Percentiles rank a stretch among this genome's conserved stretches.
phyloP scores from a whole-genome alignment of 768 basidiomycete genomes.

The Mrakia frigida region DNA sequence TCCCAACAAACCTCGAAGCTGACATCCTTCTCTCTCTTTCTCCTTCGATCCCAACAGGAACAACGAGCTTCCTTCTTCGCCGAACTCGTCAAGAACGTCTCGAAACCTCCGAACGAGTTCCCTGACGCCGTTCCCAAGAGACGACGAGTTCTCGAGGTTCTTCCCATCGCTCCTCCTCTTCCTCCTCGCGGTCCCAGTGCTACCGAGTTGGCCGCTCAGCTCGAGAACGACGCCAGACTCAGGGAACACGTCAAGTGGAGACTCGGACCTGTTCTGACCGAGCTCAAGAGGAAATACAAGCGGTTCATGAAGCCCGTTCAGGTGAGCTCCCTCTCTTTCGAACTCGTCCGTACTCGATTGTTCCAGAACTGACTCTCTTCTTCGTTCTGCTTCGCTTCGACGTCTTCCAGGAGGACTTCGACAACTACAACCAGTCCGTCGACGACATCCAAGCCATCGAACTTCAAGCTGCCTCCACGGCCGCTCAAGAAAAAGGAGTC shows the following conservation, averaged over 20 bases:
- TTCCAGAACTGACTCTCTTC: background rate
- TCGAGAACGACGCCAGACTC: slow-evolving; percentile 70
- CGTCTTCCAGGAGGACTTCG: slow-evolving; percentile 63
- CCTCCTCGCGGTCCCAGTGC: slow-evolving; percentile 76
- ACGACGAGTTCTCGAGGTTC: slow-evolving; percentile 74
- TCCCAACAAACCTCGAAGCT: background rate
- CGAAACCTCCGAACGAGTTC: slow-evolving; percentile 75
- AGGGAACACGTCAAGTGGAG: slow-evolving; percentile 79
- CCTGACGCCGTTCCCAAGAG: slow-evolving; percentile 79
- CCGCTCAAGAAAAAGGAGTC: slow-evolving; percentile 6
- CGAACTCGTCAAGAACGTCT: slow-evolving; percentile 62
- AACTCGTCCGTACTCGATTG: background rate
- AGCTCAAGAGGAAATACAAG: slow-evolving; percentile 88
- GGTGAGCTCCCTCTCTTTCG: slow-evolving; percentile 45
- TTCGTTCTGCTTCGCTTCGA: background rate
- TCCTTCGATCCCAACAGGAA: slow-evolving; percentile 32
- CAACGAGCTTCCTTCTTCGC: slow-evolving; percentile 73
- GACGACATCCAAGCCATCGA: slow-evolving; percentile 35
- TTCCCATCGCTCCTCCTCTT: slow-evolving; percentile 83
- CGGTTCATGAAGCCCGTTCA: slow-evolving; percentile 73
- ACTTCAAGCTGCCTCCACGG: slow-evolving; percentile 28
- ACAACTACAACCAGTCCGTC: slow-evolving; percentile 45
- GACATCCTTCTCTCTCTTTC: background rate
- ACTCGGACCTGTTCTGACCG: slow-evolving; percentile 81
- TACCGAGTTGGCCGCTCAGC: slow-evolving; percentile 74